phyloP scores from a whole-genome alignment of 176 grass and related monocot genomes.

The Zizania latifolia region DNA sequence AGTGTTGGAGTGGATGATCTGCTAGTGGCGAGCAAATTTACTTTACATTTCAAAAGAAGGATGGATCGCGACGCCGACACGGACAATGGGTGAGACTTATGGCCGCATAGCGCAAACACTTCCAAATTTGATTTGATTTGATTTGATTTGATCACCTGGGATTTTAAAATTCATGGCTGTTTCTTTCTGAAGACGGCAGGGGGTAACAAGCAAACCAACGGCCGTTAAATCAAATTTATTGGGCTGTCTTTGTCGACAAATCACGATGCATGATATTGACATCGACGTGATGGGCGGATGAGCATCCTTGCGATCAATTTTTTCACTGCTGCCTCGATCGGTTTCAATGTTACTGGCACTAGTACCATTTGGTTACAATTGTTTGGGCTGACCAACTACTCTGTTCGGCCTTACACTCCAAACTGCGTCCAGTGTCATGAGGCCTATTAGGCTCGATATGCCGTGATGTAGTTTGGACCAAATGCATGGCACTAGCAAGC shows the following conservation, averaged over 20 bases:
- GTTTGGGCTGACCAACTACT: background rate
- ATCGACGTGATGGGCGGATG: no score
- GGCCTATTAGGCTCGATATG: no score
- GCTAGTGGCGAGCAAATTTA: no score
- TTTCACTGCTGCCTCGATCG: background rate
- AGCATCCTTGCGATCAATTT: background rate
- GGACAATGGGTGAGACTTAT: background rate
- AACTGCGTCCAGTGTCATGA: background rate
- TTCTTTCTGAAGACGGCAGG: background rate
- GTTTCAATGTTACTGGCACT: background rate
- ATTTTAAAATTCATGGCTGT: conserved; percentile 13
- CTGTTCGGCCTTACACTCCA: background rate
- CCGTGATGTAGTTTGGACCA: no score
- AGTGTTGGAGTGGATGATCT: background rate
- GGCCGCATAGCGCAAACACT: background rate
- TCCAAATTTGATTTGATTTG: background rate
- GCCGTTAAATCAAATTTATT: conserved; percentile 17
- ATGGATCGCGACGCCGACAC: background rate
- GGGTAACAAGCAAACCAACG: background rate
- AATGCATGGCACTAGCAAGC: background rate
- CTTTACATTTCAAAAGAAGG: no score
- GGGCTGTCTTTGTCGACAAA: background rate
- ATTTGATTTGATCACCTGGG: background rate
- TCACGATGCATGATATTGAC: background rate
- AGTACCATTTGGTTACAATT: no score